These are phyloP conservation scores for Candida hungchunana DNA, from an alignment of 805 yeast genomes.

Conservation along the genomic window DNA sequence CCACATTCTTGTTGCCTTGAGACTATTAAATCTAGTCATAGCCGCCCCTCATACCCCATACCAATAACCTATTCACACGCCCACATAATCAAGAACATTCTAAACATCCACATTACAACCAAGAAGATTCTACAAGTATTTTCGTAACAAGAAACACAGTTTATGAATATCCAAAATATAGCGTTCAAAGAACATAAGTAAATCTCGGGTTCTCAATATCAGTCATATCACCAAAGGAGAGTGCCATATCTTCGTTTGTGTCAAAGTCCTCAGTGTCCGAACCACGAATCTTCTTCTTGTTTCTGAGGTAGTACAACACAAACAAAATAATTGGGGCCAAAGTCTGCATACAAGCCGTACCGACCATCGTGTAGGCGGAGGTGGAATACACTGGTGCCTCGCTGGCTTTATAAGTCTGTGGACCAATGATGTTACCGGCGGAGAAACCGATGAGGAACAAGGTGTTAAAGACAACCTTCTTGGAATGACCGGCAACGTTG, in stretches of 20 bases:
- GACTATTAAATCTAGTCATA: no score
- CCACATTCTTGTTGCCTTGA: no score
- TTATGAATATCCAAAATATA: no score
- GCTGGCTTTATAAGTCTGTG: constrained; percentile 57
- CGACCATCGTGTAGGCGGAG: constrained; percentile 8
- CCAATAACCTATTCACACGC: no score
- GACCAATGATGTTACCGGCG: constrained; percentile 66
- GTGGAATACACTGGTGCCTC: constrained; percentile 57
- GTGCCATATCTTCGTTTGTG: constrained; percentile 2
- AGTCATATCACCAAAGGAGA: constrained; percentile 38
- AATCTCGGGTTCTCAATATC: constrained; percentile 31
- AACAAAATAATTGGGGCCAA: constrained; percentile 5
- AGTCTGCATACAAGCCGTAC: constrained; percentile 6
- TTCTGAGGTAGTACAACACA: constrained; percentile 4
- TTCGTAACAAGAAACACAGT: no score
- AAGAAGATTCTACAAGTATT: no score
- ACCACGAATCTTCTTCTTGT: constrained; percentile 28
- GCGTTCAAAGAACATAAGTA: constrained; percentile 26
- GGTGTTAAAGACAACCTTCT: constrained; percentile 56
- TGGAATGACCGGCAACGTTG: constrained; percentile 68
- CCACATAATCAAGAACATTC: no score
- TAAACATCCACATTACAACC: no score
- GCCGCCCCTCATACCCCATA: no score
- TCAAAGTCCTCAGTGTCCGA: not conserved
- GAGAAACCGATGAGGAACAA: constrained; percentile 59